Conservation (phyloP, 2,329 filamentous ascomycete species). For the Dothidotthia symphoricarpi region DNA sequence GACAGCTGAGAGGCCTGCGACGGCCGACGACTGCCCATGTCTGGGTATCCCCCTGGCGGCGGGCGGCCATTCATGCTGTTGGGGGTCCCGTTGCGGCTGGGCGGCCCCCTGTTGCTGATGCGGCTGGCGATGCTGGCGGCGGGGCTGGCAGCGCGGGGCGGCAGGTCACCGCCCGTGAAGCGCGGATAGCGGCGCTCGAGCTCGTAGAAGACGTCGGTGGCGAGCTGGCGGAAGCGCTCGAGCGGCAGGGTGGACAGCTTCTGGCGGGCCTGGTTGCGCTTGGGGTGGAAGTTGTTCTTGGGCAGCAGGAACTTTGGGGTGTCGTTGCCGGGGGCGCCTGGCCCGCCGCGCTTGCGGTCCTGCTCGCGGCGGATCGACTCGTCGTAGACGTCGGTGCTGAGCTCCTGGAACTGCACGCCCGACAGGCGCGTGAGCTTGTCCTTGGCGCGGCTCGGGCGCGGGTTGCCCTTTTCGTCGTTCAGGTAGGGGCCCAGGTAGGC, state of each 20-base stretch:
- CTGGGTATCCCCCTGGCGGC: constrained; percentile 29
- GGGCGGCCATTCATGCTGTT: constrained; percentile 55
- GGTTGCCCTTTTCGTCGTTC: constrained; percentile 71
- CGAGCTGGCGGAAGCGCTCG: constrained; percentile 84
- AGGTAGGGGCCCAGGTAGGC: constrained; percentile 68
- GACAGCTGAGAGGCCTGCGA: background rate
- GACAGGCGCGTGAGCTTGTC: constrained; percentile 92
- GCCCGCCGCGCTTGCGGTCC: constrained; percentile 48
- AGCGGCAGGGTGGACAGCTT: constrained; percentile 87
- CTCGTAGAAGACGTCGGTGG: constrained; percentile 94
- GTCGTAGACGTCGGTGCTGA: constrained; percentile 97
- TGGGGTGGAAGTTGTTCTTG: constrained; percentile 89
- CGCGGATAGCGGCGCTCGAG: constrained; percentile 84
- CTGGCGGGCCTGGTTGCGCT: constrained; percentile 95
- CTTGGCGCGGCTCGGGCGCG: constrained; percentile 80
- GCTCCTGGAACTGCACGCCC: constrained; percentile 89
- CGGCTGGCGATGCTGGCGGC: constrained; percentile 57
- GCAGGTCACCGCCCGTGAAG: constrained; percentile 69
- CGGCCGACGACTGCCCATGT: background rate
- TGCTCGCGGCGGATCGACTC: constrained; percentile 86
- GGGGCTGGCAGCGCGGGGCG: constrained; percentile 65
- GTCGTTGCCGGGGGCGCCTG: constrained; percentile 48
- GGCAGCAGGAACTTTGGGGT: constrained; percentile 67
- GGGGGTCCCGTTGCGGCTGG: constrained; percentile 56
- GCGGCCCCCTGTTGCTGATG: constrained; percentile 55